Evolutionary conservation across 176 grass and related monocot genomes (phyloP).

Genomic region (Zea luxurians): DNA sequence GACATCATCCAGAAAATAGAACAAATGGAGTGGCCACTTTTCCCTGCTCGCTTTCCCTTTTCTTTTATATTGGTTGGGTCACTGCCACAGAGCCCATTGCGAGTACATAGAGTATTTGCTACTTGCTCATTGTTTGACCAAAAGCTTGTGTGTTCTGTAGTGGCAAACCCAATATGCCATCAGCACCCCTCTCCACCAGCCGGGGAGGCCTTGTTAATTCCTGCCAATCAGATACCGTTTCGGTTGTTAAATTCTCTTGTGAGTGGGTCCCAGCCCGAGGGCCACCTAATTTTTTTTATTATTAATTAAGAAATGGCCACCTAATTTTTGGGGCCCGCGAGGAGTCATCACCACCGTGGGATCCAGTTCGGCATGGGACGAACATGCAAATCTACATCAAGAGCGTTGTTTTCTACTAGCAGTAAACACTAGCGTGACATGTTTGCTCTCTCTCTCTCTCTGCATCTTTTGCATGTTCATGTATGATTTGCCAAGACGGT

Average conservation of each 20-base stretch:
- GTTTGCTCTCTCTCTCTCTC: not conserved
- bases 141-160: slow-evolving; percentile 43
- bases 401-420: slow-evolving; percentile 25
- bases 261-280: slow-evolving; percentile 29
- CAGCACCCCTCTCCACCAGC: slow-evolving; percentile 43
- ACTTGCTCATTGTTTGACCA: slow-evolving; percentile 48
- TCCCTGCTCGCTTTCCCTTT: slow-evolving; percentile 22
- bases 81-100: slow-evolving; percentile 43
- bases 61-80: slow-evolving; percentile 48
- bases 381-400: slow-evolving; percentile 24
- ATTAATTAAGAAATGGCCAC: not conserved
- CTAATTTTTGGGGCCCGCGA: slow-evolving; percentile 41
- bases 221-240: slow-evolving; percentile 42
- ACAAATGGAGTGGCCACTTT: slow-evolving; percentile 36
- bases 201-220: slow-evolving; percentile 40
- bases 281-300: slow-evolving; percentile 21
- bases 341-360: slow-evolving; percentile 46
- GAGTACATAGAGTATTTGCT: slow-evolving; percentile 34
- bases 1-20: slow-evolving; percentile 39
- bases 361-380: slow-evolving; percentile 24
- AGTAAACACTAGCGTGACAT: slow-evolving; percentile 18
- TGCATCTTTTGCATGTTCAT: slow-evolving; percentile 8
- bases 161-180: slow-evolving; percentile 51
- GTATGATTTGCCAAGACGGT: slow-evolving; percentile 26
- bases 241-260: slow-evolving; percentile 32